Base-by-base conservation (phyloP, 495 filamentous ascomycete genomes). In the Penicillium manginii region DNA sequence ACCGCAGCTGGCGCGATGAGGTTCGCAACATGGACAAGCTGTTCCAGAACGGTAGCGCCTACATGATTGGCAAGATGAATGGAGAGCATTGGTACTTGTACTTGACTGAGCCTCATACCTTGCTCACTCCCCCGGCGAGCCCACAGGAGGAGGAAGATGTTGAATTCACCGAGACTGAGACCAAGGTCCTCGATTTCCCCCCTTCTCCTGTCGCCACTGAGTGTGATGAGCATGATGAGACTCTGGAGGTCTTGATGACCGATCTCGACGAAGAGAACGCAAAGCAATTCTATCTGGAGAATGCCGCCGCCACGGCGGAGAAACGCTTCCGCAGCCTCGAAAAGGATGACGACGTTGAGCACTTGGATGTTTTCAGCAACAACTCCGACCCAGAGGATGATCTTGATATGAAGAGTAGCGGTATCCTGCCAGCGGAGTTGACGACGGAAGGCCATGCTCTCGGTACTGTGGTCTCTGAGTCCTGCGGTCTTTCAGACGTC, bases 1-100 rank as follows among this genome's bases (percentile, higher is more conserved):
- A 99, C 71, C 88, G 91, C 56, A 98, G 92, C 84, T 99, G 96
- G 96, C 87, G 91, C 62, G 86, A 97, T 64, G 96, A 99, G 70
- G 96, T 99, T 61, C 87, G 85, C 54, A 94, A 84, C 59, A 81
- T 99, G 58, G 96, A 99, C 76, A 84, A 86, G 65, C 88, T 90
- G 66, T 98, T 98, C 71, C 80, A 88, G 47, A 89, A 90, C 55
- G 96, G 96, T 42, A 98, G 93, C 73, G 96, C 96, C 31, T 99
- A 99, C 76, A 96, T 98, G 93, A 94, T 99, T 60, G 96, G 96
- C 62, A 97, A 96, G 74, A 97, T 98, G 92, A 99, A 99, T 67
- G 93, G 94, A 59, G 96, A 98, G 75, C 96, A 99, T 67, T 99
- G 96, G 96, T 98, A 98, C 68, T 79, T 99, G 39, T 99, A 98